Conservation (phyloP, 1,284 basidiomycete genomes). For the Malassezia caprae region DNA sequence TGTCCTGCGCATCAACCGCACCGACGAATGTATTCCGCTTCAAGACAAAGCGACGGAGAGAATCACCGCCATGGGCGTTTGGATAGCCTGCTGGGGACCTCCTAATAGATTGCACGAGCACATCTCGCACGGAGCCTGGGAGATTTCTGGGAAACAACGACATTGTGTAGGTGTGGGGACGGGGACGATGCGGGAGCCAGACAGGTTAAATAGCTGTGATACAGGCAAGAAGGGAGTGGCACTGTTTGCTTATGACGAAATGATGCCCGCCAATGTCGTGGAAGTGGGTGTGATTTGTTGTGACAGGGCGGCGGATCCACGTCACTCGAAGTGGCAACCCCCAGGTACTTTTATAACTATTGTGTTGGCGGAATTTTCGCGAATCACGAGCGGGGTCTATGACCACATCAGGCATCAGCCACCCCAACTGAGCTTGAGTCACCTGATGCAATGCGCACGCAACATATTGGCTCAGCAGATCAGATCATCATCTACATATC, state of each 20-base stretch:
- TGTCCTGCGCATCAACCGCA: background rate
- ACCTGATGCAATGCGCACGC: background rate
- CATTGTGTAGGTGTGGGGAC: background rate
- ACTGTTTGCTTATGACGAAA: background rate
- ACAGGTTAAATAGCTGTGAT: background rate
- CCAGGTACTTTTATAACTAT: background rate
- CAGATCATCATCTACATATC: background rate
- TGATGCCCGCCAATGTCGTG: background rate
- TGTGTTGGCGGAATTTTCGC: background rate
- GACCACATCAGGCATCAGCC: background rate
- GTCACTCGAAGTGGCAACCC: background rate
- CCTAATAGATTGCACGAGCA: constrained; percentile 8
- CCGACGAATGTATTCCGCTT: constrained; percentile 10
- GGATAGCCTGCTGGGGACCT: constrained; percentile 5
- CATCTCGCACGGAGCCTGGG: constrained; percentile 10
- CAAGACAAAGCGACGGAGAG: constrained; percentile 14
- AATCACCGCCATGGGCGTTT: constrained; percentile 7
- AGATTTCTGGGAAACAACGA: constrained; percentile 4
- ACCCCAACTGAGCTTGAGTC: background rate
- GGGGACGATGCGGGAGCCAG: background rate
- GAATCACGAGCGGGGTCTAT: background rate
- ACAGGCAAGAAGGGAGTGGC: background rate
- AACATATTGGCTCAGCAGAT: background rate
- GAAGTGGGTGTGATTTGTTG: background rate
- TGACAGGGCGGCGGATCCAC: background rate